A percentile compares a stretch with the other conserved stretches of the same genome.
phyloP scores from a whole-genome alignment of 106 monocot species.

The Platanthera zijinensis region DNA sequence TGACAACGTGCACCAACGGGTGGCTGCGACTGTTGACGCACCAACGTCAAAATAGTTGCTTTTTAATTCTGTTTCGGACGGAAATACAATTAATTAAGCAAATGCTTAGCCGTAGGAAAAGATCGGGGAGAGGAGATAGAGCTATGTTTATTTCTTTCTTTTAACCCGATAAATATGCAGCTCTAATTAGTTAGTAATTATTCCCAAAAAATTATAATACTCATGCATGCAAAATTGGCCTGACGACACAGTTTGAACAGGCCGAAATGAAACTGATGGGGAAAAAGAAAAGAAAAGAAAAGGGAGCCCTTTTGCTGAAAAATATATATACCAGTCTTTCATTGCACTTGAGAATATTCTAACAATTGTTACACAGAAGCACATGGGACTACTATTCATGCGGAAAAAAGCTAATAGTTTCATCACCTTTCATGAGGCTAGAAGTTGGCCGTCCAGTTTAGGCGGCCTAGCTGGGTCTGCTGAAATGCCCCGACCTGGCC shows the following conservation, averaged over 20 bases:
- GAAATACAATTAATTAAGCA: no score
- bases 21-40: no score
- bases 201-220: no score
- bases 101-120: no score
- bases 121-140: no score
- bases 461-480: constrained; percentile 56
- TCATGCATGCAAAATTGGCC: background rate
- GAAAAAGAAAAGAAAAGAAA: background rate
- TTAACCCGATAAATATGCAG: no score
- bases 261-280: background rate
- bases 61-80: no score
- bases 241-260: background rate
- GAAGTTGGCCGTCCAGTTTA: constrained; percentile 59
- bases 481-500: constrained; percentile 68
- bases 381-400: background rate
- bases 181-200: no score
- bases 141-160: no score
- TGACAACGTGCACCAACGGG: no score
- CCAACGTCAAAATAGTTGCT: no score
- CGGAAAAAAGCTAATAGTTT: background rate
- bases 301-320: background rate
- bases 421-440: constrained; percentile 7
- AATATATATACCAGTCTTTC: constrained; percentile 5
- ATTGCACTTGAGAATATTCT: background rate
- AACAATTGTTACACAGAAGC: background rate